phyloP scores from a whole-genome alignment of 73 alveolate genomes.

The Stentor coeruleus region DNA sequence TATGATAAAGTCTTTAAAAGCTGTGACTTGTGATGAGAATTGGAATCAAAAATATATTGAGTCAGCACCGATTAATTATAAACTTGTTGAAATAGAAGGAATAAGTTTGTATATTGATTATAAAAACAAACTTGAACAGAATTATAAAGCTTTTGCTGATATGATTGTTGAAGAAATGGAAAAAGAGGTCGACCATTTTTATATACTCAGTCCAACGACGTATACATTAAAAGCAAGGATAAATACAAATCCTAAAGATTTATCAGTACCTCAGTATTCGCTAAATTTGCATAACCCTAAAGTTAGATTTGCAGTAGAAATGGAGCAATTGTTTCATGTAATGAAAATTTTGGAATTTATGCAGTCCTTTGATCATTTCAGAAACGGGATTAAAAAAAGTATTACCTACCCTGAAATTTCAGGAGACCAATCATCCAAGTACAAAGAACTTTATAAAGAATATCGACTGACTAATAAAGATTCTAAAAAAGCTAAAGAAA shows the following conservation, averaged over 20 bases:
- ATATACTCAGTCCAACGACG: constrained; percentile 27
- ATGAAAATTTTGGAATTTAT: constrained; percentile 39
- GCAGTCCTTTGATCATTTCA: constrained; percentile 34
- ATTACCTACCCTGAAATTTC: constrained; percentile 28
- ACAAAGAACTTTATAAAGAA: constrained; percentile 2
- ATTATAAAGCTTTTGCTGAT: constrained; percentile 17
- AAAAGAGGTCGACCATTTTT: constrained; percentile 30
- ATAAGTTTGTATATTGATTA: constrained; percentile 33
- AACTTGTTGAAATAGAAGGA: constrained; percentile 22
- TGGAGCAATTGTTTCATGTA: constrained; percentile 33
- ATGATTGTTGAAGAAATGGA: constrained; percentile 16
- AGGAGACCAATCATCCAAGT: constrained; percentile 35
- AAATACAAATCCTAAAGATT: constrained; percentile 34
- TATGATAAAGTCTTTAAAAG: constrained; percentile 26
- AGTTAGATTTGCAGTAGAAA: constrained; percentile 12
- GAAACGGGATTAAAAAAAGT: constrained; percentile 31
- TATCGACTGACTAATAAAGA: background rate
- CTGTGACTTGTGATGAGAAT: constrained; percentile 40
- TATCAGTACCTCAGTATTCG: background rate
- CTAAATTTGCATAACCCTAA: background rate
- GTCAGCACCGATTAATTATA: constrained; percentile 37
- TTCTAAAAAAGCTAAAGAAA: background rate
- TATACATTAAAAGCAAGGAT: constrained; percentile 10
- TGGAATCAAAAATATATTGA: constrained; percentile 44
- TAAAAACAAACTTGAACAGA: constrained; percentile 20